Conservation (phyloP, 2,329 filamentous ascomycete species). For the Didymella pinodella region DNA sequence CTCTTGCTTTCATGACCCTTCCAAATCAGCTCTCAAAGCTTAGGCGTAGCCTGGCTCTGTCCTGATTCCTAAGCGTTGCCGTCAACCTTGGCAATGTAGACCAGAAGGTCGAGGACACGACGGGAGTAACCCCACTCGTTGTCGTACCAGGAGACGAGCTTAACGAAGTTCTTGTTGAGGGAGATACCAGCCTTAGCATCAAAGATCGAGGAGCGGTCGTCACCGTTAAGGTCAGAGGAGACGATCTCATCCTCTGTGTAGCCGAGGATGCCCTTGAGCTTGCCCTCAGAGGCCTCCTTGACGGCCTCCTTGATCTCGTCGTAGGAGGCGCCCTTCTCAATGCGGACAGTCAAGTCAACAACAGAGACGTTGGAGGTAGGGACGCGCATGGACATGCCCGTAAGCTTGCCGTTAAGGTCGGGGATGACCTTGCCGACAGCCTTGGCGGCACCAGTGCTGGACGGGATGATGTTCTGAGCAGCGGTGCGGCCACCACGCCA, state of each 20-base stretch:
- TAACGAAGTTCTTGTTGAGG: conserved; percentile 98
- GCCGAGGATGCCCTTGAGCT: conserved; percentile 87
- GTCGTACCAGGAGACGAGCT: conserved; percentile 98
- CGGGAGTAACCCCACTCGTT: conserved; percentile 99
- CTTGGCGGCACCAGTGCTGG: conserved; percentile 99
- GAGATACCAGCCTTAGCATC: conserved; percentile 99
- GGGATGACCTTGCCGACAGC: conserved; percentile 99
- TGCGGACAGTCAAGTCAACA: conserved; percentile 92
- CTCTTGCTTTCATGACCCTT: conserved; percentile 20
- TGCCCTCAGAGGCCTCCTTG: conserved; percentile 82
- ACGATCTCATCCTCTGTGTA: conserved; percentile 99
- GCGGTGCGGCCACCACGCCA: conserved; percentile 99
- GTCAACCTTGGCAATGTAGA: conserved; percentile 56
- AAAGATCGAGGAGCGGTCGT: conserved; percentile 95
- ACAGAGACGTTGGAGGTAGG: conserved; percentile 99
- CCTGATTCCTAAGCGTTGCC: conserved; percentile 54
- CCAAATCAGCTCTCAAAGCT: conserved; percentile 37
- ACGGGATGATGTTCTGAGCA: conserved; percentile 99
- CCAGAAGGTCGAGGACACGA: conserved; percentile 65
- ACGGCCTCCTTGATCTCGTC: conserved; percentile 92
- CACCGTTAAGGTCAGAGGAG: conserved; percentile 91
- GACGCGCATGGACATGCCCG: conserved; percentile 99
- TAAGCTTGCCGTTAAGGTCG: conserved; percentile 97
- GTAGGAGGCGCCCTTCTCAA: conserved; percentile 88
- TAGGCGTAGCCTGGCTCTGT: conserved; percentile 47